Conservation (phyloP, 805 yeast species). For the Cyberlindnera subsufficiens region DNA sequence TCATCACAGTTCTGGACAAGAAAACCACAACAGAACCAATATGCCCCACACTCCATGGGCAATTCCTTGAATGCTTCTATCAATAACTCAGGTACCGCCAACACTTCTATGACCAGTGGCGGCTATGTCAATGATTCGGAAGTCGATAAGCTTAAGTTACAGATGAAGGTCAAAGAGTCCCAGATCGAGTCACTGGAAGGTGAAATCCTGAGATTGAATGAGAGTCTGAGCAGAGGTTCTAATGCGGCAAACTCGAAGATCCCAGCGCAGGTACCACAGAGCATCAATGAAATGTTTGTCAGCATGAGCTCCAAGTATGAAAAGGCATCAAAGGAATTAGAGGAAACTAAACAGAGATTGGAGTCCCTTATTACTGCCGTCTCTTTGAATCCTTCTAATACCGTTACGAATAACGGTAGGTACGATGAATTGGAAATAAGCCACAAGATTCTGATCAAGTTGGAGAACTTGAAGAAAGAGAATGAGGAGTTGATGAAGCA, state of each 20-base stretch:
- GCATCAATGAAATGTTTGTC: conserved; percentile 40
- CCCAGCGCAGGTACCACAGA: conserved; percentile 31
- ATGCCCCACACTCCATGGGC: conserved; percentile 1
- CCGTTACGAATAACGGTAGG: conserved; percentile 47
- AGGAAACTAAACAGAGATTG: conserved; percentile 54
- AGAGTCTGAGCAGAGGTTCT: conserved; percentile 5
- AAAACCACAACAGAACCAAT: conserved; percentile 5
- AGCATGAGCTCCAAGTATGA: conserved; percentile 43
- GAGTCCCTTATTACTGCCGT: conserved; percentile 58
- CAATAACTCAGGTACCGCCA: not conserved
- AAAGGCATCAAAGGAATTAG: conserved; percentile 44
- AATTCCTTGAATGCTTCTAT: conserved; percentile 1
- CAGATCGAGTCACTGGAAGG: conserved; percentile 40
- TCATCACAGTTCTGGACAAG: conserved; percentile 9
- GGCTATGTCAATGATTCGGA: conserved; percentile 3
- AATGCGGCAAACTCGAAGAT: conserved; percentile 12
- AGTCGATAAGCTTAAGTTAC: conserved; percentile 39
- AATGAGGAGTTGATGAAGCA: conserved; percentile 65
- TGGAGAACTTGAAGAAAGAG: conserved; percentile 57
- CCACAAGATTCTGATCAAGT: conserved; percentile 60
- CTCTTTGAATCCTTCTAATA: conserved; percentile 42
- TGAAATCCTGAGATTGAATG: conserved; percentile 36
- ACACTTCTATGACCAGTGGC: not conserved
- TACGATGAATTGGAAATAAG: conserved; percentile 73
- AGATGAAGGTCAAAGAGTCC: conserved; percentile 49